Evolutionary conservation across 345 rosid species (phyloP), one percentile per base, ranked within the genome.

Genomic region (Murraya paniculata): DNA sequence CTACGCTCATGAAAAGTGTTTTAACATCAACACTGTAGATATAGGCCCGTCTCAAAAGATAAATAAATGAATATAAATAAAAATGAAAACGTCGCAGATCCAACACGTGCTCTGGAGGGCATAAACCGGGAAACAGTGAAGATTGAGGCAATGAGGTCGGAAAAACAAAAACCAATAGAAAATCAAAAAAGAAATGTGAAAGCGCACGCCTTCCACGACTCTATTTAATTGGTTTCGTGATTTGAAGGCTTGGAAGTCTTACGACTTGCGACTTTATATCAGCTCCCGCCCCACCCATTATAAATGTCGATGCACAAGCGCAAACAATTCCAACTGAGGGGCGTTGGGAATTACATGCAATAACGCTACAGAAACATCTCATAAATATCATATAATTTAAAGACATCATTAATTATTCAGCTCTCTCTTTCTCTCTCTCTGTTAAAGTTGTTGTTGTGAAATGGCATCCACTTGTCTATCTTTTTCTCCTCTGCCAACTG

Each of bases 391-490:
- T 41, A 41, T 0, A 11, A 10, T 41, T 10, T 41, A 13, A 13
- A 45, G 50, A 14, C 50, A 45, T 13, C 13, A 45, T 45, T 45
- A 45, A 11, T 45, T 45, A 45, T 13, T 45, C 14, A 0, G 13
- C 33, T 59, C 53, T 38, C 72, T 55, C 53, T 25, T 31, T 73
- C 64, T 57, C 53, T 7, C 48, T 66, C 25, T 35, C 1, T 41
- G 48, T 41, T 1, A 41, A 45, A 41, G 16, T 14, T 10, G 14
- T 45, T 25, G 38, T 1, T 4, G 57, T 53, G 53, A 75, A 77
- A 85, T 89, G 90, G 85, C 87, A 31, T 68, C 85, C 2, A 50
- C 83, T 16, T 71, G 86, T 83, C 10, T 77, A 1, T 70, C 81
- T 64, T 81, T 84, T 60, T 80, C 85, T 19, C 79, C 81, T 36